Percentiles rank a stretch among this genome's conserved stretches.
phyloP scores from a whole-genome alignment of 2,329 filamentous ascomycete genomes.

The Colletotrichum sp. region DNA sequence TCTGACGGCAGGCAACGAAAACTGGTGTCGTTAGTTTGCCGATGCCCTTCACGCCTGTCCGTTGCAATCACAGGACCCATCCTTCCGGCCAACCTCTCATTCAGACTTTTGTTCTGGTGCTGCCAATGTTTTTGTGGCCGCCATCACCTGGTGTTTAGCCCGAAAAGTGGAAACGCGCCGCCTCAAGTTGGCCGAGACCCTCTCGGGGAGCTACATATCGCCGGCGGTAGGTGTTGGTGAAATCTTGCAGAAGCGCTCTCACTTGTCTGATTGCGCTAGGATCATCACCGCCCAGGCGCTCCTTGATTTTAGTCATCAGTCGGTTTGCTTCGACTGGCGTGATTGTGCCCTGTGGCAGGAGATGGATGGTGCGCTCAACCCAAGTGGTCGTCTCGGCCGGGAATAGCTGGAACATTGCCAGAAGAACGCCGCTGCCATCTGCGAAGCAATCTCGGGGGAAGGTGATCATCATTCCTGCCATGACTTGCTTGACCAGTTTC shows the following conservation, averaged over 20 bases:
- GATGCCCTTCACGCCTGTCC: background rate
- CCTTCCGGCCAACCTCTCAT: background rate
- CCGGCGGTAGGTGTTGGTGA: conserved; percentile 91
- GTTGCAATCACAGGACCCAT: background rate
- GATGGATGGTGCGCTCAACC: conserved; percentile 82
- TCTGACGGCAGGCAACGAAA: background rate
- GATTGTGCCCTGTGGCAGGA: conserved; percentile 84
- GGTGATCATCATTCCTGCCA: conserved; percentile 99
- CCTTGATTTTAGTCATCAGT: conserved; percentile 79
- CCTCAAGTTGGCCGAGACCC: conserved; percentile 85
- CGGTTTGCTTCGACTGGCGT: conserved; percentile 80
- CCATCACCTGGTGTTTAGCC: background rate
- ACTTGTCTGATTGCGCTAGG: conserved; percentile 73
- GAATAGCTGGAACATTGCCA: conserved; percentile 86
- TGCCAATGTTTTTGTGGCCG: background rate
- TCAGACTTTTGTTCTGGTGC: background rate
- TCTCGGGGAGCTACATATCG: conserved; percentile 95
- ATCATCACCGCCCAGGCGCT: conserved; percentile 73
- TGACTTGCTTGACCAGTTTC: conserved; percentile 81
- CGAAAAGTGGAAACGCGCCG: conserved; percentile 81
- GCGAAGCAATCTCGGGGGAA: conserved; percentile 96
- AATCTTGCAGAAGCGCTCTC: conserved; percentile 87
- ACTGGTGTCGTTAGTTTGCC: background rate
- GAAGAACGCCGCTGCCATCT: conserved; percentile 90
- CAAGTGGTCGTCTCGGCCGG: conserved; percentile 80